Conservation (phyloP, 1,139 yeast species). For the Hyphopichia pseudoburtonii region DNA sequence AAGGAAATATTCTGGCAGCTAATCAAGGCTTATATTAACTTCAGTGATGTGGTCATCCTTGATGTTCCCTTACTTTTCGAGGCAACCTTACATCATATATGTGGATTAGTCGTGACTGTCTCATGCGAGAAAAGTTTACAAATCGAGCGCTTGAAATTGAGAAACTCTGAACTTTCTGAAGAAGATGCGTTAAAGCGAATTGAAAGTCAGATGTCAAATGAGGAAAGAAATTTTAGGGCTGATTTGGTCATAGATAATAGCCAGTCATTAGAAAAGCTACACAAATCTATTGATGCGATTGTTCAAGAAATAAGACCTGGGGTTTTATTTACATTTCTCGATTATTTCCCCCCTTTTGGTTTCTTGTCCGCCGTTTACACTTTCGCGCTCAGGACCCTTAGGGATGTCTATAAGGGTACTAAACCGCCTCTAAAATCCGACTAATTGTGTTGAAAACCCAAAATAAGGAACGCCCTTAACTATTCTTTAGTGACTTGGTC, state of each 20-base stretch:
- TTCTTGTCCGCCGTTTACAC: constrained; percentile 32
- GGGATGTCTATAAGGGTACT: constrained; percentile 22
- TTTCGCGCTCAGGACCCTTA: constrained; percentile 16
- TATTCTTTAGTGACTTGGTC: no score
- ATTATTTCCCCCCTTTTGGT: constrained; percentile 56
- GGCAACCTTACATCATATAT: constrained; percentile 63
- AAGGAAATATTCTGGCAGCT: constrained; percentile 62
- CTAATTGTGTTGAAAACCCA: no score
- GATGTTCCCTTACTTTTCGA: constrained; percentile 94
- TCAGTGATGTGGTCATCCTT: constrained; percentile 58
- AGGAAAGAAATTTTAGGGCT: constrained; percentile 55
- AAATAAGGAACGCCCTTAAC: no score
- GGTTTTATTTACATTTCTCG: constrained; percentile 58
- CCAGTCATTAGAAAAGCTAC: constrained; percentile 48
- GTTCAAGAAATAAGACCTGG: constrained; percentile 50
- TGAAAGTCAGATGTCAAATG: constrained; percentile 70
- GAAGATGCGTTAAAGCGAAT: constrained; percentile 77
- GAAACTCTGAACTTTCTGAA: constrained; percentile 67
- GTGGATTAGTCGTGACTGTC: constrained; percentile 74
- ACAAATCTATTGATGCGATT: constrained; percentile 45
- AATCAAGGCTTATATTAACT: constrained; percentile 52
- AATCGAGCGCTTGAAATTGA: constrained; percentile 53
- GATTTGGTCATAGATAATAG: constrained; percentile 72
- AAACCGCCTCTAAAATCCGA: constrained; percentile 10
- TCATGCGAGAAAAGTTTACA: constrained; percentile 61